Conservation (phyloP, 1,284 basidiomycete species). For the Chondrostereum purpureum region DNA sequence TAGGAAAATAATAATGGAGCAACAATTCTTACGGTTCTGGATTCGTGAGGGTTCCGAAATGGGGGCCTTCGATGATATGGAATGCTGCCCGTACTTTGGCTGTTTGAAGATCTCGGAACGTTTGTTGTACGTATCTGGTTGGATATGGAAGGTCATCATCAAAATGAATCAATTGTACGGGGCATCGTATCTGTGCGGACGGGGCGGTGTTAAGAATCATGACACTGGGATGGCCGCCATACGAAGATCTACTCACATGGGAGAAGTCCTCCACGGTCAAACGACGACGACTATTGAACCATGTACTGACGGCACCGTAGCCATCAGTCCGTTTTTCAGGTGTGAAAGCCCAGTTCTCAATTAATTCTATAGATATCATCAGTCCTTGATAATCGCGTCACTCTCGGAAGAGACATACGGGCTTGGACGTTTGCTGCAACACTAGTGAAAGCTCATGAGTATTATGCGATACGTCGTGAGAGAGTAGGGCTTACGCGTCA, state of each 20-base stretch:
- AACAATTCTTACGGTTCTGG: neutral
- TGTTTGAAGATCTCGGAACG: conserved; percentile 19
- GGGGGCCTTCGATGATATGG: conserved; percentile 20
- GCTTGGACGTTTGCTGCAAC: too few relatives aligned
- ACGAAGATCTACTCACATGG: neutral
- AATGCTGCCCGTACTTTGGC: conserved; percentile 24
- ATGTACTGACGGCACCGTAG: neutral
- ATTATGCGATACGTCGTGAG: too few relatives aligned
- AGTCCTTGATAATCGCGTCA: too few relatives aligned
- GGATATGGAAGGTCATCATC: conserved; percentile 8
- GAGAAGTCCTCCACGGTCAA: conserved; percentile 10
- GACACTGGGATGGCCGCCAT: too few relatives aligned
- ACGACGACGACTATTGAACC: neutral
- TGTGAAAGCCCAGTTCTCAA: neutral
- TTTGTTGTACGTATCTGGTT: conserved; percentile 16
- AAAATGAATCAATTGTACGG: conserved; percentile 12
- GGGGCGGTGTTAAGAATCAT: too few relatives aligned
- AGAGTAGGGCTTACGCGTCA: neutral
- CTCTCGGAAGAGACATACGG: too few relatives aligned
- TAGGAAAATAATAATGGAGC: neutral
- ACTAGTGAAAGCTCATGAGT: too few relatives aligned
- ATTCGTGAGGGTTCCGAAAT: conserved; percentile 22
- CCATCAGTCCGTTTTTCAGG: neutral
- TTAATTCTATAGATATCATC: too few relatives aligned
- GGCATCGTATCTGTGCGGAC: conserved; percentile 10